Evolutionary conservation across 1,139 yeast genomes (phyloP).

Genomic region (Suhomyces bokatorum): DNA sequence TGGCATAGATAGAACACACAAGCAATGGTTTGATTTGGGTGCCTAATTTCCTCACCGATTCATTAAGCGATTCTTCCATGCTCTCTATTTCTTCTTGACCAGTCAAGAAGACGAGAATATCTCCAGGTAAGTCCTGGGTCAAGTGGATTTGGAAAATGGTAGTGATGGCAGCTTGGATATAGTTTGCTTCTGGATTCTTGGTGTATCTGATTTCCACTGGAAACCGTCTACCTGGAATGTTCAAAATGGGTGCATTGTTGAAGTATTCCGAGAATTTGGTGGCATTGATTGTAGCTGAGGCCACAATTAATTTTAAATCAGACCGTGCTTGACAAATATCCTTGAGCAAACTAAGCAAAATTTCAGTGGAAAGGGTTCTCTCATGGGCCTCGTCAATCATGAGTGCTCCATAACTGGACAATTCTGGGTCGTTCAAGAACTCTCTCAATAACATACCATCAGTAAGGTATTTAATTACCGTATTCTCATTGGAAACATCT

Average conservation of each 20-base stretch:
- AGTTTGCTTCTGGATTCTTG: constrained; percentile 84
- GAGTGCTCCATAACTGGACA: constrained; percentile 69
- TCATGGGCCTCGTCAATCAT: constrained; percentile 99
- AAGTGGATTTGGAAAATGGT: constrained; percentile 80
- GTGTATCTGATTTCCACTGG: constrained; percentile 90
- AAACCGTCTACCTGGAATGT: constrained; percentile 84
- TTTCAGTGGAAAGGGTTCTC: constrained; percentile 88
- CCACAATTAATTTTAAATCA: constrained; percentile 72
- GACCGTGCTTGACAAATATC: constrained; percentile 64
- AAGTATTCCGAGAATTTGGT: constrained; percentile 79
- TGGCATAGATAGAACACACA: constrained; percentile 89
- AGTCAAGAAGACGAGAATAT: constrained; percentile 77
- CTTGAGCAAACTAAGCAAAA: constrained; percentile 78
- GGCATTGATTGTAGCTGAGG: constrained; percentile 95
- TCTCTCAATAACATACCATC: constrained; percentile 94
- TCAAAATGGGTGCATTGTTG: constrained; percentile 79
- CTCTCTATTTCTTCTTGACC: constrained; percentile 95
- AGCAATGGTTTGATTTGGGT: constrained; percentile 61
- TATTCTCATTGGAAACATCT: constrained; percentile 61
- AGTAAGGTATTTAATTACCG: constrained; percentile 82
- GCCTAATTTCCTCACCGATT: constrained; percentile 66
- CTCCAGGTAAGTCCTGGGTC: constrained; percentile 66
- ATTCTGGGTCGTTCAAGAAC: constrained; percentile 71
- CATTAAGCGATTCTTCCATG: constrained; percentile 69
- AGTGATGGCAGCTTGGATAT: constrained; percentile 83